phyloP scores from a whole-genome alignment of 1,284 basidiomycete genomes.

The Trichosporon ovoides region DNA sequence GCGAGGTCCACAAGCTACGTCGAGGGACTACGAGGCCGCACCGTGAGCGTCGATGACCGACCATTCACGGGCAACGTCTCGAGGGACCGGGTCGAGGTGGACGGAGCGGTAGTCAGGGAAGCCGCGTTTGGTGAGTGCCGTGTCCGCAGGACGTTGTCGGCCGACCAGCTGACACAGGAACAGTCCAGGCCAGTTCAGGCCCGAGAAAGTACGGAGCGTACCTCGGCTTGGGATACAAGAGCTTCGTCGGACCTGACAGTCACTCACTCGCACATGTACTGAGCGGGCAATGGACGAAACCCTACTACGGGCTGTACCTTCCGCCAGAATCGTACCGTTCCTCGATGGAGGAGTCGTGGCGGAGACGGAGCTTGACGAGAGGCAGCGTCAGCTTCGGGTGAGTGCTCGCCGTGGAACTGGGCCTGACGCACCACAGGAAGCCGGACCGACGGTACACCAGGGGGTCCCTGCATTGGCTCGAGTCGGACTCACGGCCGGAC shows the following conservation, averaged over 20 bases:
- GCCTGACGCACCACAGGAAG: neutral
- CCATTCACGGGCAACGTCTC: neutral
- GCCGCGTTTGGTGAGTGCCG: neutral
- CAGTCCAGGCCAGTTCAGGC: neutral
- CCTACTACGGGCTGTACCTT: conserved; percentile 4
- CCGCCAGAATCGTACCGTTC: neutral
- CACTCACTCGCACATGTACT: neutral
- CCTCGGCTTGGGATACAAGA: neutral
- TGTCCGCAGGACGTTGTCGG: neutral
- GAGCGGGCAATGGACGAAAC: neutral
- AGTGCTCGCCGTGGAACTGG: neutral
- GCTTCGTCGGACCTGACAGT: neutral
- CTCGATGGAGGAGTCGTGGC: neutral
- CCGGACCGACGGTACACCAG: neutral
- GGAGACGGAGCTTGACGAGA: neutral
- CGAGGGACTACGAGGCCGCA: neutral
- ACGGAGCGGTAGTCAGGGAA: neutral
- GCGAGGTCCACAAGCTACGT: neutral
- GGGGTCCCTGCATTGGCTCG: conserved; percentile 1
- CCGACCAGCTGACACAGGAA: neutral
- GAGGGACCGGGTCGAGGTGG: neutral
- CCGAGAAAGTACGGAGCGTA: neutral
- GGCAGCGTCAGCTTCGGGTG: neutral
- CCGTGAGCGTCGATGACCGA: neutral
- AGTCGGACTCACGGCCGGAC: neutral